Conservation (phyloP, 2,329 filamentous ascomycete species). For the Botrytis hyacinthi region DNA sequence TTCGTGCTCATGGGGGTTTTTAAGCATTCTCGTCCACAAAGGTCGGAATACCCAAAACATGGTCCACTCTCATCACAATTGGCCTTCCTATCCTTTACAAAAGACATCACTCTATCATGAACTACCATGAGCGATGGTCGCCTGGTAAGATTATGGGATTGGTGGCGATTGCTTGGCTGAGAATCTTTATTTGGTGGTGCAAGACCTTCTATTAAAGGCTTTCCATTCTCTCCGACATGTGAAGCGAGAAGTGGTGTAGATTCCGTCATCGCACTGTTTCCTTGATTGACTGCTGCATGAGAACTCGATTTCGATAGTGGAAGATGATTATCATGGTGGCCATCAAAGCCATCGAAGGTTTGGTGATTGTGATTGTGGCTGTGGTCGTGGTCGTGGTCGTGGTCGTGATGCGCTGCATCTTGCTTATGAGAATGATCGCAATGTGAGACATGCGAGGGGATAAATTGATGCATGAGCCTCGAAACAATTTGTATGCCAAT, state of each 20-base stretch:
- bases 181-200: not conserved
- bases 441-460: slow-evolving; percentile 77
- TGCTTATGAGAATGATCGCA: slow-evolving; percentile 71
- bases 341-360: not conserved
- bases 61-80: slow-evolving; percentile 61
- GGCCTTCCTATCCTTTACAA: slow-evolving; percentile 62
- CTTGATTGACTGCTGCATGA: not conserved
- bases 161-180: slow-evolving; percentile 16
- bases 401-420: slow-evolving; percentile 44
- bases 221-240: slow-evolving; percentile 22
- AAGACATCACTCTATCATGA: slow-evolving; percentile 58
- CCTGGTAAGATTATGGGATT: slow-evolving; percentile 33
- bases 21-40: slow-evolving; percentile 64
- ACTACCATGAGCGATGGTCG: slow-evolving; percentile 56
- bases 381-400: slow-evolving; percentile 32
- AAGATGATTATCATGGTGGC: not conserved
- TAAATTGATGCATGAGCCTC: slow-evolving; percentile 66
- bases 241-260: slow-evolving; percentile 34
- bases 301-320: slow-evolving; percentile 10
- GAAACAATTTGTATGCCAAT: slow-evolving; percentile 74
- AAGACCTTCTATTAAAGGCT: not conserved
- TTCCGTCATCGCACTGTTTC: slow-evolving; percentile 30
- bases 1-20: slow-evolving; percentile 33
- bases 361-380: slow-evolving; percentile 24
- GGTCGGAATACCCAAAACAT: slow-evolving; percentile 64